Base-by-base conservation (phyloP, 306 rosid genomes). In the Medicago lupulina region DNA sequence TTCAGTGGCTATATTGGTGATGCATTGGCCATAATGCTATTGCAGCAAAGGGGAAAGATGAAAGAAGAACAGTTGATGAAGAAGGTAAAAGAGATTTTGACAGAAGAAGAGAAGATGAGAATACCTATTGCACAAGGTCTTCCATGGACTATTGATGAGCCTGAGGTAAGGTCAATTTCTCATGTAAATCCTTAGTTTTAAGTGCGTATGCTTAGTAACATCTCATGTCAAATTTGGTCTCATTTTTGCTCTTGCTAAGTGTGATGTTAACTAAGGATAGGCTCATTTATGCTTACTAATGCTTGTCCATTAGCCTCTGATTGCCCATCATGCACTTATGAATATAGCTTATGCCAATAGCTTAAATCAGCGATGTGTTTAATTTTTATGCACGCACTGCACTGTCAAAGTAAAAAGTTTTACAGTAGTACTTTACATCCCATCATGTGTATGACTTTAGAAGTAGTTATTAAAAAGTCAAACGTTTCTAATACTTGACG, bases 121-220 rank as follows among this genome's bases (percentile, higher is more conserved):
- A 84, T 92, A 68, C 99, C 98, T 7, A 47, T 90, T 75, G 99
- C 99, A 43, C 97, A 92, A 72, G 98, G 99, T 66, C 97, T 96
- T 75, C 99, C 99, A 54, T 92, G 91, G 92, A 96, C 99, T 61
- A 96, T 93, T 9, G 97, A 96, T 82, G 97, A 96, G 79, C 97
- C 99, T 19, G 92, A 96, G 97, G 99, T 94, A 76, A 69, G 80
- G 31, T 15, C 83, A 74, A 59, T 53, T 70, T 49, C 60, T 59
- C 21, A 75, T 60, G 17, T 44, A 57, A 71, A 21, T 60, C 19
- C 14, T 65, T 51, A 14, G 12, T 53, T 61, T 36, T 23, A 18
- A 54, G 51, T 71, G 54, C 50, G 14, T 67, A 38, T 58, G 64
- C 16, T 58, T 58, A 23, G 38, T 6, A 58, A 12, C 38, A 23